Base-by-base conservation (phyloP, 768 basidiomycete species). In the Cyclocybe aegerita region DNA sequence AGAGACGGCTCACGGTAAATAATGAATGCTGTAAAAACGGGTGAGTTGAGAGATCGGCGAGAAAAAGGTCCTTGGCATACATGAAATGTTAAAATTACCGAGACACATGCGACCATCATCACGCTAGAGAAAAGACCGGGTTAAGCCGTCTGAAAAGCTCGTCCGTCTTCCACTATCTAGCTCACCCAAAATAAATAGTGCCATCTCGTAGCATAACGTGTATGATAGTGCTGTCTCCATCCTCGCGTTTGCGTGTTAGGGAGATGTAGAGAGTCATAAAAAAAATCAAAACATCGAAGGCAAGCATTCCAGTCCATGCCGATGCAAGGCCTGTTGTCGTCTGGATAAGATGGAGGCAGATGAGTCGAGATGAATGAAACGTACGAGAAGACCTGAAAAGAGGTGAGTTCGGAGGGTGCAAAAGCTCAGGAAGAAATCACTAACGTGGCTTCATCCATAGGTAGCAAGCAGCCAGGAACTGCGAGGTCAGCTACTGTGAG, bases 131-230 rank as follows among this genome's bases (percentile, higher is more conserved):
- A 23, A 37, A 17, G 12, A 8, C 41, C 46, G 39, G 45, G 34
- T 31, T 45, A 43, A 40, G n/a, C 16, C 12, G 8, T 35, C 30
- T 10, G 7, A 17, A 39, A 14, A 36, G 11, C 23, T 14, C 23
- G 11, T 23, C 23, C 5, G 23, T 23, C 23, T 23, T 4, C n/a
- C n/a, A n/a, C n/a, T n/a, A n/a, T n/a, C n/a, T 14, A 7, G 46
- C 65, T 46, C 46, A 74, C 75, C 63, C 72, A 56, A 74, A 77
- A 56, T 77, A 77, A 7, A 74, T 56, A 10, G 70, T 63, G 4
- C 74, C 76, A 55, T 78, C 76, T 11, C 75, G 68, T 14, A 76
- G 52, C n/a, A 78, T 55, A n/a, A 72, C 48, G 32, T 56, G 45
- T 31, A 73, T 41, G 31, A 77, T 56, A 3, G 55, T 58, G 3